Base-by-base conservation (phyloP, 257 asterid genomes). In the Marsdenia floribunda region DNA sequence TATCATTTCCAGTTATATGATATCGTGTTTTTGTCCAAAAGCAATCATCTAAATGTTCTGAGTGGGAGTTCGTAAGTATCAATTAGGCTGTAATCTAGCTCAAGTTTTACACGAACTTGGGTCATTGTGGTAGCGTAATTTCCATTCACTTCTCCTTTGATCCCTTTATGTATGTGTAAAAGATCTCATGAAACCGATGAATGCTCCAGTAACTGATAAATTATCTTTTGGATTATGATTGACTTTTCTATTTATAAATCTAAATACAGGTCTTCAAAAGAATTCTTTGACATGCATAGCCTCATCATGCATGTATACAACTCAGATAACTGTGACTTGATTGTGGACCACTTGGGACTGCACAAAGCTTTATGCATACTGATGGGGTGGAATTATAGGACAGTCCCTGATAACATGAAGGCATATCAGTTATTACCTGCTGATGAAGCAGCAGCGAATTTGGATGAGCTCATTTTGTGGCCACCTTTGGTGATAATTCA, bases 371-470 rank as follows among this genome's bases (percentile, higher is more conserved):
- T 90, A 83, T 95, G 98, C 90, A 75, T 92, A 86, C 82, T 95
- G 80, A 90, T 90, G 98, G 97, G 98, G 61, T 95, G 99, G 99
- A 90, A 89, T 88, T 90, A 85, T 85, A 81, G 79, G 83, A 82
- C 77, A 77, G 89, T 88, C 76, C 98, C 99, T 71, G 93, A 88
- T 87, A 85, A 90, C 85, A 87, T 91, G 22, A 92, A 90, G 89
- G 82, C 86, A 85, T 95, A 95, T 88, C 96, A 90, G 88, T 82
- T 81, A 40, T 76, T 90, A 72, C 86, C 97, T 88, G 85, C 87
- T 70, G 87, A 83, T 70, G 93, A 83, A 72, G 98, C 96, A 79
- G 90, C 83, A 79, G 92, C 92, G 54, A 89, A 87, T 78, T 81
- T 75, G 77, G 87, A 87, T 73, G 99, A 92, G 81, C 92, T 92